Conservation (phyloP, 177 flowering plant genomes). For the Vitis hybrid region DNA sequence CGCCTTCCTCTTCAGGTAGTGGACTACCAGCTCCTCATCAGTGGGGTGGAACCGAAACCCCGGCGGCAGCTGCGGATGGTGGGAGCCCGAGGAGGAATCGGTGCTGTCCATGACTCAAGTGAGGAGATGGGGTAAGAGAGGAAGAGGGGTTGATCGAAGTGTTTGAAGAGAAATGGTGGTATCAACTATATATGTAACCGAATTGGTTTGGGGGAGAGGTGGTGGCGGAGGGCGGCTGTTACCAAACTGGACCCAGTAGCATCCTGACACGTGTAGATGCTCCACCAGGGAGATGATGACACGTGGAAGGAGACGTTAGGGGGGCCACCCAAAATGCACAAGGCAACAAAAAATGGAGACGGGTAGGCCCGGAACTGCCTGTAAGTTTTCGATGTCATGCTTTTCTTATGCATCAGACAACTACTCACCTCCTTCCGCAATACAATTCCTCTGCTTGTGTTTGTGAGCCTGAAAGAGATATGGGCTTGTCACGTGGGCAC, state of each 20-base stretch:
- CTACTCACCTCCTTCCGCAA: conserved; percentile 1
- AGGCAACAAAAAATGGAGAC: neutral
- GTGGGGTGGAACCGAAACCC: conserved; percentile 58
- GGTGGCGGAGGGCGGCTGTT: too few species aligned
- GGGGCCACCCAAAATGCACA: conserved; percentile 15
- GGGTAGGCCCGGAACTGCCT: conserved; percentile 34
- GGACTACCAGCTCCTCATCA: conserved; percentile 47
- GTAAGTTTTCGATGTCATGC: conserved; percentile 53
- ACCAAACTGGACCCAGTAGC: too few species aligned
- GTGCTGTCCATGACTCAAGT: conserved; percentile 34
- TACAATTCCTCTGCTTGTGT: conserved; percentile 1
- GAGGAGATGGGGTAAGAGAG: neutral
- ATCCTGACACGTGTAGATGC: too few species aligned
- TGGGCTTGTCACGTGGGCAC: too few species aligned
- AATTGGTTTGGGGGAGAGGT: neutral
- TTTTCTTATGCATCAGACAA: conserved; percentile 36
- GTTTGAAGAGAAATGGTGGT: neutral
- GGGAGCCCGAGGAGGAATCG: conserved; percentile 31
- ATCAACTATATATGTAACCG: neutral
- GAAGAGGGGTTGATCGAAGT: neutral
- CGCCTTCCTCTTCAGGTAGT: conserved; percentile 42
- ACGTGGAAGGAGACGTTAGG: neutral
- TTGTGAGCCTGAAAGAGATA: neutral
- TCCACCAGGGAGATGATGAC: too few species aligned
- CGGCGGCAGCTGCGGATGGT: conserved; percentile 44